Percentiles rank a stretch among this genome's conserved stretches.
These are phyloP conservation scores for Coffea eugenioides DNA, from an alignment of 257 asterid genomes.

Conservation along the genomic window DNA sequence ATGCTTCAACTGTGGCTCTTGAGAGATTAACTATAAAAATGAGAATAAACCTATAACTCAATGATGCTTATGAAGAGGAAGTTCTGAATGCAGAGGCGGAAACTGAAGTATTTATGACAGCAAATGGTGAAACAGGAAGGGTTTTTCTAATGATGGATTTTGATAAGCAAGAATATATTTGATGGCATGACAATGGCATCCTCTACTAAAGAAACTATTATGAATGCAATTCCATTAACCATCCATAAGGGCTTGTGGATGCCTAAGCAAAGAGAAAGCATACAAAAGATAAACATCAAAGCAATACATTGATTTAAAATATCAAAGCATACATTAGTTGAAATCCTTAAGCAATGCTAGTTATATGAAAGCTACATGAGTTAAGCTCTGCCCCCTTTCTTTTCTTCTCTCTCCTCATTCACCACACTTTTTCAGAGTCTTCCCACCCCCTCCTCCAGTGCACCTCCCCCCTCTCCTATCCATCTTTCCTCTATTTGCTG, in stretches of 20 bases:
- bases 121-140: neutral
- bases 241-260: neutral
- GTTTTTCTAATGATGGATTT: neutral
- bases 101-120: constrained; percentile 1
- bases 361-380: too few species aligned
- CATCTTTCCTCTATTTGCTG: too few species aligned
- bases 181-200: neutral
- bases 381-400: too few species aligned
- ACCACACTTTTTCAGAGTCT: too few species aligned
- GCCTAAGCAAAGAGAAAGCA: neutral
- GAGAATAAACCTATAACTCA: too few species aligned
- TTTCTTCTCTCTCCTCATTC: too few species aligned
- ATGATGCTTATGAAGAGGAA: constrained; percentile 5
- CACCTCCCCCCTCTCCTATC: too few species aligned
- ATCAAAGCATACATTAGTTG: neutral
- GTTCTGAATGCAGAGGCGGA: neutral
- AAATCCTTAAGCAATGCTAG: too few species aligned
- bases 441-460: too few species aligned
- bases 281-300: neutral
- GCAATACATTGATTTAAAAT: neutral
- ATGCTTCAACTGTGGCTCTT: constrained; percentile 11
- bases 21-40: constrained; percentile 3
- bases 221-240: neutral
- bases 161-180: neutral
- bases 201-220: too few species aligned